These are phyloP conservation scores for Vigna nakashimae DNA, from an alignment of 306 rosid species.

Conservation along the genomic window DNA sequence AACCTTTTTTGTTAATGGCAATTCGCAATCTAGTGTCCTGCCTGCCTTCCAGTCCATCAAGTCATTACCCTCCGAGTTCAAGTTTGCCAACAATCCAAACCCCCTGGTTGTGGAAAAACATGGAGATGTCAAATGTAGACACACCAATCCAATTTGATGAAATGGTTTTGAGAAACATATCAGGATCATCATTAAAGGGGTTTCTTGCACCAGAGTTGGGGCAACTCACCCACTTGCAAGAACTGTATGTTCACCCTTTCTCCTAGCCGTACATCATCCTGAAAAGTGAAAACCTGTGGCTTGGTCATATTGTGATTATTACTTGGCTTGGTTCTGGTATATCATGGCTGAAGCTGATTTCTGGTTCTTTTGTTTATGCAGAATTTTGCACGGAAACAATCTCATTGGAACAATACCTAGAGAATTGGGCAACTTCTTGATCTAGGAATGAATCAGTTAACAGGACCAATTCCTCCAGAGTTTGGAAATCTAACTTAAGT, in stretches of 20 bases:
- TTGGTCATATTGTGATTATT: constrained; percentile 24
- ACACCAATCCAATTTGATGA: constrained; percentile 44
- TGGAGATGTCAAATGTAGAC: constrained; percentile 48
- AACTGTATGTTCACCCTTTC: constrained; percentile 65
- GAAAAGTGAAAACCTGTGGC: constrained; percentile 14
- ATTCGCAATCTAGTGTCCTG: constrained; percentile 48
- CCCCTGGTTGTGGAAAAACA: constrained; percentile 51
- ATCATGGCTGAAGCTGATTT: constrained; percentile 41
- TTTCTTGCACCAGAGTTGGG: constrained; percentile 84
- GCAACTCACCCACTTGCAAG: constrained; percentile 75
- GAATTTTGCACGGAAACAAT: constrained; percentile 79
- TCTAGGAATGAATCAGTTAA: constrained; percentile 81
- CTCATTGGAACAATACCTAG: constrained; percentile 81
- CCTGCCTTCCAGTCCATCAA: constrained; percentile 68
- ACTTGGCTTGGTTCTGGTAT: constrained; percentile 16
- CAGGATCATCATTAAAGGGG: constrained; percentile 78
- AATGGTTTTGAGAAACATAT: constrained; percentile 71
- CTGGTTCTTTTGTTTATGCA: constrained; percentile 48
- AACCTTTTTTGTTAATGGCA: constrained; percentile 51
- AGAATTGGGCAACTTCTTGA: constrained; percentile 84
- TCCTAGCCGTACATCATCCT: neutral
- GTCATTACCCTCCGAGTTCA: constrained; percentile 74
- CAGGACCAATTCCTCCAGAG: constrained; percentile 92
- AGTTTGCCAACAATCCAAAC: constrained; percentile 50
- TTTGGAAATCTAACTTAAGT: constrained; percentile 67